Evolutionary conservation across 371 early-diverging fungal species (phyloP).

Genomic region (Chytridiales sp.): DNA sequence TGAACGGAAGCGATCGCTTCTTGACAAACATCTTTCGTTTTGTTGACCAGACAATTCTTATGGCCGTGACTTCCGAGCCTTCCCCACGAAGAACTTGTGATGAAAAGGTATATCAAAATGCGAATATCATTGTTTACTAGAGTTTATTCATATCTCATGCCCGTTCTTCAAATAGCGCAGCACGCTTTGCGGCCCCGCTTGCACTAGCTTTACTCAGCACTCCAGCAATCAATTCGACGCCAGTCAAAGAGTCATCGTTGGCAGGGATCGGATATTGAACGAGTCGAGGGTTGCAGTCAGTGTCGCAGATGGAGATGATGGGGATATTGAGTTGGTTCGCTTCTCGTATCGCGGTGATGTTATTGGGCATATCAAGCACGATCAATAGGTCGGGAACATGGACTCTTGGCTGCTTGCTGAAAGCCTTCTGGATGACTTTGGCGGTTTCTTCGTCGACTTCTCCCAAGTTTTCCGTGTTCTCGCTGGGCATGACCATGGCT

Average conservation of each 20-base stretch:
- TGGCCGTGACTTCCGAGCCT: no score
- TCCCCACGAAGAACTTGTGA: no score
- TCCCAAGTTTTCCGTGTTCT: slow-evolving; percentile 2
- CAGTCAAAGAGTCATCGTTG: slow-evolving; percentile 87
- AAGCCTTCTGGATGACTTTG: slow-evolving; percentile 17
- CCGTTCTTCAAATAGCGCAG: no score
- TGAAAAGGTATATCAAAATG: no score
- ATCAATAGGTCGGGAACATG: slow-evolving; percentile 89
- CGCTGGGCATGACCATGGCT: slow-evolving; percentile 9
- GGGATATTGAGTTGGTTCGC: slow-evolving; percentile 80
- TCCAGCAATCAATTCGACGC: slow-evolving; percentile 81
- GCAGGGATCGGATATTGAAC: slow-evolving; percentile 96
- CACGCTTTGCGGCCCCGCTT: no score
- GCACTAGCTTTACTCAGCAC: slow-evolving; percentile 64
- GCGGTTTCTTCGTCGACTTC: slow-evolving; percentile 7
- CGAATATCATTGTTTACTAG: no score
- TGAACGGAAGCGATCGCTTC: no score
- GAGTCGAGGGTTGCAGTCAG: slow-evolving; percentile 83
- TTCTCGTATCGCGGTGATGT: slow-evolving; percentile 77
- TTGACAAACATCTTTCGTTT: no score
- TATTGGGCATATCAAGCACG: slow-evolving; percentile 81
- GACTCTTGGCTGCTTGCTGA: slow-evolving; percentile 48
- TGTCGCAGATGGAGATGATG: slow-evolving; percentile 88
- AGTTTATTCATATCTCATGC: no score
- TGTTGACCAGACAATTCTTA: no score